Conservation (phyloP, 495 filamentous ascomycete genomes). For the Penicillium samsonianum region DNA sequence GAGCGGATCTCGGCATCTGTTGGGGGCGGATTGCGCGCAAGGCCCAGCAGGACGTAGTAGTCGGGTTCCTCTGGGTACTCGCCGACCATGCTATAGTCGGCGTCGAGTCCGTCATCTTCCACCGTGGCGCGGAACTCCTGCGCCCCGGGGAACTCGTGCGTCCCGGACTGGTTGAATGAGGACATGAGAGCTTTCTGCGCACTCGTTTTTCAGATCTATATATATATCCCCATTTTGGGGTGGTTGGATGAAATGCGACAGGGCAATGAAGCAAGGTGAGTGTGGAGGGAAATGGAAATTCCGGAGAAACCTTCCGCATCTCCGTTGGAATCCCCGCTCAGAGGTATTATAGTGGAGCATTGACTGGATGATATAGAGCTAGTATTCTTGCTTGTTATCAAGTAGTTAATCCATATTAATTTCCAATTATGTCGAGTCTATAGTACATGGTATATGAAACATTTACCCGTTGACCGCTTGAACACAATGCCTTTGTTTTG, state of each 20-base stretch:
- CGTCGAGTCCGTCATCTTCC: slow-evolving; percentile 30
- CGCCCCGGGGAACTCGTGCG: slow-evolving; percentile 21
- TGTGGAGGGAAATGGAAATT: slow-evolving; percentile 14
- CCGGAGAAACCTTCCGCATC: slow-evolving; percentile 29
- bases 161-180: slow-evolving; percentile 18
- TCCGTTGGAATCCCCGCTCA: slow-evolving; percentile 23
- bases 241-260: background rate
- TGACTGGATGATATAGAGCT: background rate
- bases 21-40: slow-evolving; percentile 46
- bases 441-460: background rate
- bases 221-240: slow-evolving; percentile 2
- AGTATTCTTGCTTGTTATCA: background rate
- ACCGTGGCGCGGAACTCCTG: slow-evolving; percentile 22
- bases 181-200: slow-evolving; percentile 16
- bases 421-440: background rate
- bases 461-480: background rate
- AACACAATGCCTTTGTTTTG: background rate
- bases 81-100: slow-evolving; percentile 23
- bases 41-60: slow-evolving; percentile 55
- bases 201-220: background rate
- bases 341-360: slow-evolving; percentile 3
- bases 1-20: slow-evolving; percentile 52
- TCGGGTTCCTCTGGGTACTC: slow-evolving; percentile 40
- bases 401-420: background rate
- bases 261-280: slow-evolving; percentile 11